Evolutionary conservation across 176 grass and related monocot species (phyloP).

Genomic region (Lolium rigidum): DNA sequence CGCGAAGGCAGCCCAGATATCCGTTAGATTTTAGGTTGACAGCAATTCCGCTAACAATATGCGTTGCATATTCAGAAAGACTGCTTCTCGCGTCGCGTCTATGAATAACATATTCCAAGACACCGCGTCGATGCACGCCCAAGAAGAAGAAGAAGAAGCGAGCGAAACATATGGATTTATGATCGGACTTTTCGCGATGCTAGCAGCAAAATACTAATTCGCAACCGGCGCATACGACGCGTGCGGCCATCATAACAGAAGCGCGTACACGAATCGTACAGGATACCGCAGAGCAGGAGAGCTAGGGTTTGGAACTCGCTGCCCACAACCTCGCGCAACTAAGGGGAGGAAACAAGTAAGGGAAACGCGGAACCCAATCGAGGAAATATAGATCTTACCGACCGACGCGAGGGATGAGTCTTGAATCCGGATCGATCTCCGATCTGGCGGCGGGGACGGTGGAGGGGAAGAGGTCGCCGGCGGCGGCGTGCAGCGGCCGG

Average conservation of each 20-base stretch:
- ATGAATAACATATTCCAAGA: not conserved
- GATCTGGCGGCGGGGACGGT: not conserved
- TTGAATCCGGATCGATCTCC: not conserved
- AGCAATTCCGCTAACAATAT: not conserved
- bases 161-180: not conserved
- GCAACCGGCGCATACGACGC: not conserved
- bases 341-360: not conserved
- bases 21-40: not conserved
- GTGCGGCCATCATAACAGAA: not conserved
- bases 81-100: not conserved
- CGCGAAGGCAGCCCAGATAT: not conserved
- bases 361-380: not conserved
- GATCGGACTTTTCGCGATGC: not conserved
- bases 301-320: slow-evolving; percentile 24
- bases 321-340: not conserved
- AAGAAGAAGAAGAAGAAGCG: slow-evolving; percentile 3
- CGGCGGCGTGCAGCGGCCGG: not conserved
- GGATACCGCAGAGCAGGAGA: not conserved
- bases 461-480: not conserved
- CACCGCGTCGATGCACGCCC: not conserved
- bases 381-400: not conserved
- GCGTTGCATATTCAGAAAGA: not conserved
- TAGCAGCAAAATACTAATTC: not conserved
- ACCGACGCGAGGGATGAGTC: not conserved
- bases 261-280: not conserved